These are phyloP conservation scores for Monosporozyma yasuniensis DNA, from an alignment of 805 yeast species.

Conservation along the genomic window DNA sequence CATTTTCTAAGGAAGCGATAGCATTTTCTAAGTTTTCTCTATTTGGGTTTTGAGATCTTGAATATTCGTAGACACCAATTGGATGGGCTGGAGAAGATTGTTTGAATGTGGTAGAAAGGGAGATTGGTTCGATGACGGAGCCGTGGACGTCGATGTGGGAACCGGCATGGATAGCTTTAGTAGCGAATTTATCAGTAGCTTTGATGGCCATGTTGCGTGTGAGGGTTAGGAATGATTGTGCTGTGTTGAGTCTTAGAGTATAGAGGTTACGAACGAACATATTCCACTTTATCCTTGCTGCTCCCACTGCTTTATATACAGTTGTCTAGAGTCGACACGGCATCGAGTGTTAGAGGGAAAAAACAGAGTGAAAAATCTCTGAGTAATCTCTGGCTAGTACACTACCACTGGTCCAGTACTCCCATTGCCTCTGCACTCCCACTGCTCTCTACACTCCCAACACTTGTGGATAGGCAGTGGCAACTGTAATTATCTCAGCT, in stretches of 20 bases:
- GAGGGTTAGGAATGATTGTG: not conserved
- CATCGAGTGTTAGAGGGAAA: no score
- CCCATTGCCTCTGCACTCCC: no score
- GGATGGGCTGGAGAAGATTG: slow-evolving; percentile 73
- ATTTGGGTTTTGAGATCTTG: slow-evolving; percentile 81
- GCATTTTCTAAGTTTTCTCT: slow-evolving; percentile 73
- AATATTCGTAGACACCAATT: slow-evolving; percentile 71
- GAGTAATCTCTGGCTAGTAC: no score
- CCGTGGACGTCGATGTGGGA: slow-evolving; percentile 69
- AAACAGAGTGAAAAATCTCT: not conserved
- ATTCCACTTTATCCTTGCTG: no score
- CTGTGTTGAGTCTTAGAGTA: no score
- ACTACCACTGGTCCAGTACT: no score
- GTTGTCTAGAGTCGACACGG: no score
- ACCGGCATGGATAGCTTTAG: slow-evolving; percentile 81
- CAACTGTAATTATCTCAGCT: no score
- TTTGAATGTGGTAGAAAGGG: slow-evolving; percentile 77
- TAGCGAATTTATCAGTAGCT: slow-evolving; percentile 46
- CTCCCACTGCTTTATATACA: no score
- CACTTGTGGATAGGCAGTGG: no score
- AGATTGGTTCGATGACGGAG: slow-evolving; percentile 78
- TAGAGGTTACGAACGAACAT: no score
- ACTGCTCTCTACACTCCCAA: no score
- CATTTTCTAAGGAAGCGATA: slow-evolving; percentile 71
- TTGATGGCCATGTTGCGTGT: slow-evolving; percentile 15